Evolutionary conservation across 768 basidiomycete genomes (phyloP).

Genomic region (Clathrus columnatus): DNA sequence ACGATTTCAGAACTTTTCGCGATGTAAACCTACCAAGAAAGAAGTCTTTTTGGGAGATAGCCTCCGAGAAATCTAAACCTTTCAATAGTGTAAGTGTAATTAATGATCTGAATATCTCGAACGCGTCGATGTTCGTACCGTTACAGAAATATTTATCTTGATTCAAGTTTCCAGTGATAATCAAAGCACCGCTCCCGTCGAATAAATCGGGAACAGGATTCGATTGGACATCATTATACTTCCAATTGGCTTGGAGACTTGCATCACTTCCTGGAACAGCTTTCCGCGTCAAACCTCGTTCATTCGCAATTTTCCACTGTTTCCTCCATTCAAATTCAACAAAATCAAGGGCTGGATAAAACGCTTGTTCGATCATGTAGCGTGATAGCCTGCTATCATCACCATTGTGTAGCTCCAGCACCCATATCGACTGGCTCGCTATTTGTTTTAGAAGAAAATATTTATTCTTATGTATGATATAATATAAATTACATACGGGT

Average conservation of each 20-base stretch:
- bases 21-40: not conserved
- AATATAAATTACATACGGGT: not conserved
- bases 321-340: conserved; percentile 14
- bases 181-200: conserved; percentile 11
- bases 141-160: conserved; percentile 17
- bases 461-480: not conserved
- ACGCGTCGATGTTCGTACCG: conserved; percentile 1
- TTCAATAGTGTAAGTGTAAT: too few species aligned
- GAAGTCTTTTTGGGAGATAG: conserved; percentile 11
- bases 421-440: conserved; percentile 10
- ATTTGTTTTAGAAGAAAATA: not conserved
- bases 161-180: conserved; percentile 12
- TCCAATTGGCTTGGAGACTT: not conserved
- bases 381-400: conserved; percentile 12
- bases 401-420: conserved; percentile 16
- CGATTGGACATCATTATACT: not conserved
- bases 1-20: not conserved
- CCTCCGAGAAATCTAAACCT: conserved; percentile 9
- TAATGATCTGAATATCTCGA: too few species aligned
- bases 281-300: conserved; percentile 1
- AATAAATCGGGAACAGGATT: not conserved
- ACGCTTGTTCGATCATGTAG: conserved; percentile 8
- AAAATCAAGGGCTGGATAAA: conserved; percentile 13
- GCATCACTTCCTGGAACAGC: not conserved
- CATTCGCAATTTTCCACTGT: conserved; percentile 2